phyloP scores from a whole-genome alignment of 2,329 filamentous ascomycete species.

The Pseudogymnoascus sp. region DNA sequence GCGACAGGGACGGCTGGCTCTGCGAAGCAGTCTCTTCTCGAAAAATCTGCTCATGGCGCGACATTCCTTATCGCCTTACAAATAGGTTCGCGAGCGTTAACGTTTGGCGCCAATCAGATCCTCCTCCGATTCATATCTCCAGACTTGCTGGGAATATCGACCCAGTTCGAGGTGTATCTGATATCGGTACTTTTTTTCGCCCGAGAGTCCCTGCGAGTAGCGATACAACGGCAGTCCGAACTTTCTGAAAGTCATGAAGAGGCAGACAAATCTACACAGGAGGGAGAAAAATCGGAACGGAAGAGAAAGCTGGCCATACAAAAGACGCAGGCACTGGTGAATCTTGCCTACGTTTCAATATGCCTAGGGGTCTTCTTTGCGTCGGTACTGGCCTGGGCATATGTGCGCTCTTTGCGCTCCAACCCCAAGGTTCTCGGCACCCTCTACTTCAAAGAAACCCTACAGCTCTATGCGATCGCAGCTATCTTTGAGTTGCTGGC shows the following conservation, averaged over 20 bases:
- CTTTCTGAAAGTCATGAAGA: constrained; percentile 16
- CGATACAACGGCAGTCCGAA: constrained; percentile 71
- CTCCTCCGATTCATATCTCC: constrained; percentile 84
- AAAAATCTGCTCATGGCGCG: constrained; percentile 50
- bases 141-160: constrained; percentile 72
- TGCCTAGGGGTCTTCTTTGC: constrained; percentile 60
- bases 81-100: constrained; percentile 76
- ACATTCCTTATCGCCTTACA: constrained; percentile 84
- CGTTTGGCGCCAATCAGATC: constrained; percentile 86
- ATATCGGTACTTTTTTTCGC: constrained; percentile 93
- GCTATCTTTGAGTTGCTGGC: constrained; percentile 68
- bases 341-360: constrained; percentile 76
- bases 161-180: constrained; percentile 88
- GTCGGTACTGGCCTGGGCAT: constrained; percentile 57
- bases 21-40: constrained; percentile 6
- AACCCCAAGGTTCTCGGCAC: constrained; percentile 45
- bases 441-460: constrained; percentile 52
- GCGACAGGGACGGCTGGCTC: neutral
- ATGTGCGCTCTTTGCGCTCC: constrained; percentile 47
- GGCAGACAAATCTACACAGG: constrained; percentile 10
- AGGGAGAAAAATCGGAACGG: constrained; percentile 16
- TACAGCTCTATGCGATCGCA: constrained; percentile 50
- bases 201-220: constrained; percentile 83
- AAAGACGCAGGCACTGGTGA: constrained; percentile 69
- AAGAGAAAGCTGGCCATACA: constrained; percentile 23